A percentile compares a stretch with the other conserved stretches of the same genome.
Evolutionary conservation across 495 filamentous ascomycete genomes (phyloP).

Genomic region (Aspergillus steynii): DNA sequence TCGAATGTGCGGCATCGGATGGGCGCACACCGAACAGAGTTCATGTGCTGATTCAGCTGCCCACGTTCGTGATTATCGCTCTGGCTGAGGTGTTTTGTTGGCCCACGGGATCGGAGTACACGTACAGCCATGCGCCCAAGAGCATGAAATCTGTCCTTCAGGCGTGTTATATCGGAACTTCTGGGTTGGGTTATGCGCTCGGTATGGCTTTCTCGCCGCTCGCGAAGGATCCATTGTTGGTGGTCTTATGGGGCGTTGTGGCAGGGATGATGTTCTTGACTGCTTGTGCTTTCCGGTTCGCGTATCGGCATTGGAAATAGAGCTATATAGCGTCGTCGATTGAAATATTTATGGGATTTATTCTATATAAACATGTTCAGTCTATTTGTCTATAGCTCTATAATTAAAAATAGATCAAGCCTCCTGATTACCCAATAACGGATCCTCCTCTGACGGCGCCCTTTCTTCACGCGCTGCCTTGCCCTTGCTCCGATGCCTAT

Average conservation of each 20-base stretch:
- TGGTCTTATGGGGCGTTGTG: slow-evolving; percentile 20
- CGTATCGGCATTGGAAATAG: background rate
- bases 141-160: slow-evolving; percentile 35
- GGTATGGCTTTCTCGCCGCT: slow-evolving; percentile 32
- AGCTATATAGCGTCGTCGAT: too few relatives aligned
- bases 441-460: background rate
- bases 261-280: slow-evolving; percentile 17
- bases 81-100: slow-evolving; percentile 60
- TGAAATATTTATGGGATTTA: too few relatives aligned
- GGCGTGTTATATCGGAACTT: slow-evolving; percentile 24
- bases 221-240: slow-evolving; percentile 27
- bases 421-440: background rate
- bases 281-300: background rate
- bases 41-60: slow-evolving; percentile 54
- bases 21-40: slow-evolving; percentile 39
- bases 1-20: slow-evolving; percentile 32
- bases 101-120: slow-evolving; percentile 52
- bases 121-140: slow-evolving; percentile 32
- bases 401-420: background rate
- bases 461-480: background rate
- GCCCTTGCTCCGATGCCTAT: background rate
- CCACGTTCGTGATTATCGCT: slow-evolving; percentile 56
- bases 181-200: slow-evolving; percentile 25
- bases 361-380: too few relatives aligned
- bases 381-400: background rate